A percentile compares a stretch with the other conserved stretches of the same genome.
phyloP scores from a whole-genome alignment of 305 asterid species.

The Fraxinus platypoda region DNA sequence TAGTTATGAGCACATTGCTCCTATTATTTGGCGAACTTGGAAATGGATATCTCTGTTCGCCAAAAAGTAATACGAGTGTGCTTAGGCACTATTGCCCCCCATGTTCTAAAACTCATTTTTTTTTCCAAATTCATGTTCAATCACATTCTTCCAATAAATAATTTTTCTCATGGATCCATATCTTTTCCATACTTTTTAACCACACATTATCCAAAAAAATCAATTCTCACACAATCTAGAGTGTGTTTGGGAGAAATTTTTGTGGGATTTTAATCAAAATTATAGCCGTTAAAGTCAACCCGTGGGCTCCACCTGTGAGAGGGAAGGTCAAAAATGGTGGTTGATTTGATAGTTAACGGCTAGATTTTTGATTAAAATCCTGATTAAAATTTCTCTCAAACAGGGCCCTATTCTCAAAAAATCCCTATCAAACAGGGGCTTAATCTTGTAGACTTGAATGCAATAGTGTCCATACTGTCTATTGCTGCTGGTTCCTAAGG shows the following conservation, averaged over 20 bases:
- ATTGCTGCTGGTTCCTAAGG: neutral
- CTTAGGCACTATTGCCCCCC: neutral
- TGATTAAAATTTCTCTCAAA: no score
- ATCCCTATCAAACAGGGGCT: neutral
- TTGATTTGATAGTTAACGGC: no score
- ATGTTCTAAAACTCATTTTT: neutral
- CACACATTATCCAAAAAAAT: neutral
- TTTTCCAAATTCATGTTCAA: neutral
- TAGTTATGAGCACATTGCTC: neutral
- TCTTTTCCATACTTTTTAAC: neutral
- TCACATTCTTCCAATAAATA: neutral
- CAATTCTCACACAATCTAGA: neutral
- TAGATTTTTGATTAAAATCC: no score
- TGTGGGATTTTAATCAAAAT: no score
- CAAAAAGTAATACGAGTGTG: neutral
- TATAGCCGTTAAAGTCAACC: no score
- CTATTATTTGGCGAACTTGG: neutral
- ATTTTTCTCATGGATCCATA: neutral
- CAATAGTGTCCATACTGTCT: neutral
- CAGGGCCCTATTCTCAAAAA: neutral
- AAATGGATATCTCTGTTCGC: neutral
- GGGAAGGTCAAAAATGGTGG: no score
- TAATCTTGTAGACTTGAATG: neutral
- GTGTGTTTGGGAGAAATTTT: no score
- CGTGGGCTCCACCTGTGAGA: no score